Evolutionary conservation across 352 stramenopile species (phyloP).

Genomic region (Phytophthora litchii): DNA sequence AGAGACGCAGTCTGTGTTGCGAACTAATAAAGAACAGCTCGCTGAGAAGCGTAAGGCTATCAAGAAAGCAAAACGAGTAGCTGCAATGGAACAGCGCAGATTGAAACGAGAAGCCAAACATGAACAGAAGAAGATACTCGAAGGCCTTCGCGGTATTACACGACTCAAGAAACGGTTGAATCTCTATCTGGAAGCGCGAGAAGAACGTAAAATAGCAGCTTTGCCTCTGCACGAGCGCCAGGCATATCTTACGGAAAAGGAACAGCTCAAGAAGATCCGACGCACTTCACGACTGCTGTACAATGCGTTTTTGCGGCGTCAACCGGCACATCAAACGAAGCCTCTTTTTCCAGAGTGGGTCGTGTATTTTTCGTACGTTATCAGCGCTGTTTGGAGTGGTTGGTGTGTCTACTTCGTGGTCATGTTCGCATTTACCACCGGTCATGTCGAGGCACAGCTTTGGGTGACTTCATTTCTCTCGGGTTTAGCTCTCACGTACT

Average conservation of each 20-base stretch:
- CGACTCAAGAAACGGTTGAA: constrained; percentile 67
- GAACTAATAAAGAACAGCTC: constrained; percentile 49
- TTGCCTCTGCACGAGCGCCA: constrained; percentile 68
- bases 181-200: constrained; percentile 48
- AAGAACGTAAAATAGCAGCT: constrained; percentile 41
- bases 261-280: constrained; percentile 68
- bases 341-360: constrained; percentile 80
- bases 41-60: constrained; percentile 46
- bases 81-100: constrained; percentile 39
- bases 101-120: constrained; percentile 42
- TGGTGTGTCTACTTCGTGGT: constrained; percentile 76
- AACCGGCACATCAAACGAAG: constrained; percentile 51
- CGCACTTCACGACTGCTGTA: constrained; percentile 73
- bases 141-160: constrained; percentile 49
- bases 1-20: constrained; percentile 57
- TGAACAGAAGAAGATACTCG: constrained; percentile 51
- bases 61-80: constrained; percentile 43
- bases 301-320: constrained; percentile 66
- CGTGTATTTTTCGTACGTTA: constrained; percentile 70
- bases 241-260: constrained; percentile 59
- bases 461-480: constrained; percentile 67
- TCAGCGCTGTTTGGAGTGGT: constrained; percentile 55
- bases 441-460: constrained; percentile 57
- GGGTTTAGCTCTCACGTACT: constrained; percentile 59
- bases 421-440: constrained; percentile 74